phyloP scores from a whole-genome alignment of 495 filamentous ascomycete species.

The Pseudevernia furfuracea region DNA sequence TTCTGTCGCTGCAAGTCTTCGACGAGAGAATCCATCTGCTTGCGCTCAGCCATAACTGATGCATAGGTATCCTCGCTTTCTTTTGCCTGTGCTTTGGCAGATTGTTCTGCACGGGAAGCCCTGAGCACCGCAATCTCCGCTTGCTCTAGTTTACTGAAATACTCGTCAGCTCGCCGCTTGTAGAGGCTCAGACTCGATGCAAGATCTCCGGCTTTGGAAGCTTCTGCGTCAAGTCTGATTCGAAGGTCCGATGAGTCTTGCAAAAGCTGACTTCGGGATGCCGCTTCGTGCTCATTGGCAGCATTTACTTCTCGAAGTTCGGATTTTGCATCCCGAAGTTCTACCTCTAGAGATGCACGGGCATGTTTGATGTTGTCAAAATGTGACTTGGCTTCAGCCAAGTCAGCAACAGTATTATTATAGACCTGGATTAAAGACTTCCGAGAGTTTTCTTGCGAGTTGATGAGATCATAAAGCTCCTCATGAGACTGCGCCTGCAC shows the following conservation, averaged over 20 bases:
- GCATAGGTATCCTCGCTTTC: conserved; percentile 91
- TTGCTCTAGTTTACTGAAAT: conserved; percentile 95
- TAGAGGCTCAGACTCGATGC: conserved; percentile 78
- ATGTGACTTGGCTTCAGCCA: conserved; percentile 75
- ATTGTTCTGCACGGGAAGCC: conserved; percentile 83
- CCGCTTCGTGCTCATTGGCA: conserved; percentile 73
- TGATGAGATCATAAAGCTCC: conserved; percentile 88
- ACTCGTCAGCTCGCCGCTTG: conserved; percentile 90
- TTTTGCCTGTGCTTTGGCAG: conserved; percentile 76
- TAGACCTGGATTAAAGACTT: conserved; percentile 73
- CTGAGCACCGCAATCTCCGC: conserved; percentile 94
- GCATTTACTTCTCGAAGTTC: conserved; percentile 73
- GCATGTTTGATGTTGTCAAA: conserved; percentile 79
- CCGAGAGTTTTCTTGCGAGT: conserved; percentile 85
- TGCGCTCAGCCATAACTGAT: conserved; percentile 83
- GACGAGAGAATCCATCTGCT: conserved; percentile 77
- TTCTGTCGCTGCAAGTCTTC: conserved; percentile 87
- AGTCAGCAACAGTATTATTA: conserved; percentile 75
- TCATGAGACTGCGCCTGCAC: conserved; percentile 91
- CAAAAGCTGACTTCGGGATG: conserved; percentile 76
- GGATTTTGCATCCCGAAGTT: conserved; percentile 73
- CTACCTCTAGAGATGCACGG: conserved; percentile 73
- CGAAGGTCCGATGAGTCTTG: conserved; percentile 92
- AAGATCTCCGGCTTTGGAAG: conserved; percentile 76
- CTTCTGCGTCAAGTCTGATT: conserved; percentile 83